A percentile compares a stretch with the other conserved stretches of the same genome.
These are phyloP conservation scores for Kodamaea sp. DNA, from an alignment of 1,139 yeast species.

Conservation along the genomic window DNA sequence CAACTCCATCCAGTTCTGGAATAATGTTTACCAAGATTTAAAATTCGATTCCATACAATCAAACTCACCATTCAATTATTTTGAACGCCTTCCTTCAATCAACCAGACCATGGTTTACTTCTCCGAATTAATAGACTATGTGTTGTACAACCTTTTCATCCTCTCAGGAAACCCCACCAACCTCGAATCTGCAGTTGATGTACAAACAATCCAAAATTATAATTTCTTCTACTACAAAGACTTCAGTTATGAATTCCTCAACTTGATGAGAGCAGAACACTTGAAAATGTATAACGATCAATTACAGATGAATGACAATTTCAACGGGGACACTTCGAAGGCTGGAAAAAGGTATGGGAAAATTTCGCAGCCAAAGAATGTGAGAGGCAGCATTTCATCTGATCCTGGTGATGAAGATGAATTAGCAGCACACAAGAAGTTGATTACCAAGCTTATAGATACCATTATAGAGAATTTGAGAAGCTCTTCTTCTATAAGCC, in stretches of 20 bases:
- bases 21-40: constrained; percentile 35
- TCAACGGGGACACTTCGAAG: constrained; percentile 1
- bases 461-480: constrained; percentile 18
- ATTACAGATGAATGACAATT: constrained; percentile 2
- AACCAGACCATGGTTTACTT: constrained; percentile 26
- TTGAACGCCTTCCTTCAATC: constrained; percentile 33
- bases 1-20: constrained; percentile 32
- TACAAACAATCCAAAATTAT: constrained; percentile 19
- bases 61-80: constrained; percentile 20
- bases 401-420: background rate
- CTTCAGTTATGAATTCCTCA: constrained; percentile 26
- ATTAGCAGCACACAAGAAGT: constrained; percentile 9
- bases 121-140: constrained; percentile 31
- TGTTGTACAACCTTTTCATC: constrained; percentile 25
- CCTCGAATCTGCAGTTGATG: constrained; percentile 19
- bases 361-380: constrained; percentile 3
- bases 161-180: constrained; percentile 17
- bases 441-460: constrained; percentile 16
- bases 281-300: constrained; percentile 16
- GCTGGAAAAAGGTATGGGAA: constrained; percentile 1
- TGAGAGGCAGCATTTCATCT: background rate
- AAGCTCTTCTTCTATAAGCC: constrained; percentile 8
- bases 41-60: constrained; percentile 26
- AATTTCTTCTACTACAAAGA: constrained; percentile 29
- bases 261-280: constrained; percentile 25